Evolutionary conservation across 1,284 basidiomycete genomes (phyloP).

Genomic region (Tremellales sp.): DNA sequence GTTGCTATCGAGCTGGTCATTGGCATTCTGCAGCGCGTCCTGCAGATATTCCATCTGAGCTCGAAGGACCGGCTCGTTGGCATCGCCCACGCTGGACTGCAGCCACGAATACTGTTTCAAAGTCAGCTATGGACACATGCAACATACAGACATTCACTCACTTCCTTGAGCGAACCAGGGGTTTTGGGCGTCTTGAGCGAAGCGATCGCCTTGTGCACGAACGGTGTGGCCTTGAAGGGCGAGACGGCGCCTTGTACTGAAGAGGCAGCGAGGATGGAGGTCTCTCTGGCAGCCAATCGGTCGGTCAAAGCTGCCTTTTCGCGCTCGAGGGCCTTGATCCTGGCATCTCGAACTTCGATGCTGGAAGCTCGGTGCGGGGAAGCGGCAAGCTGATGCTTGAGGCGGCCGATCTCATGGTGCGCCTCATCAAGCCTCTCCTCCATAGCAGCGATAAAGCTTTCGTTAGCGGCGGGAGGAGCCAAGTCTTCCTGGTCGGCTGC

Average conservation of each 20-base stretch:
- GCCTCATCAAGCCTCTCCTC: conserved; percentile 76
- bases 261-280: not conserved
- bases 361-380: conserved; percentile 33
- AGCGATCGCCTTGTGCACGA: conserved; percentile 34
- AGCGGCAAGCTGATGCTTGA: conserved; percentile 59
- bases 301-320: conserved; percentile 36
- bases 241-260: conserved; percentile 19
- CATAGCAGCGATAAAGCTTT: conserved; percentile 52
- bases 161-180: conserved; percentile 43
- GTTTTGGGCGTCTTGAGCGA: conserved; percentile 40
- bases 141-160: conserved; percentile 12
- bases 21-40: conserved; percentile 45
- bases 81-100: conserved; percentile 37
- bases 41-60: conserved; percentile 50
- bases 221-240: conserved; percentile 31
- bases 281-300: conserved; percentile 14
- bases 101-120: conserved; percentile 45
- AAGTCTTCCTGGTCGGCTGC: too few relatives aligned
- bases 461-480: not conserved
- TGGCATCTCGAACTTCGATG: conserved; percentile 32
- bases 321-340: conserved; percentile 38
- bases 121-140: conserved; percentile 5
- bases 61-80: conserved; percentile 42
- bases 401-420: conserved; percentile 69
- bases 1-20: conserved; percentile 51